These are phyloP conservation scores for Suillus clintonianus DNA, from an alignment of 768 basidiomycete species.

Conservation along the genomic window DNA sequence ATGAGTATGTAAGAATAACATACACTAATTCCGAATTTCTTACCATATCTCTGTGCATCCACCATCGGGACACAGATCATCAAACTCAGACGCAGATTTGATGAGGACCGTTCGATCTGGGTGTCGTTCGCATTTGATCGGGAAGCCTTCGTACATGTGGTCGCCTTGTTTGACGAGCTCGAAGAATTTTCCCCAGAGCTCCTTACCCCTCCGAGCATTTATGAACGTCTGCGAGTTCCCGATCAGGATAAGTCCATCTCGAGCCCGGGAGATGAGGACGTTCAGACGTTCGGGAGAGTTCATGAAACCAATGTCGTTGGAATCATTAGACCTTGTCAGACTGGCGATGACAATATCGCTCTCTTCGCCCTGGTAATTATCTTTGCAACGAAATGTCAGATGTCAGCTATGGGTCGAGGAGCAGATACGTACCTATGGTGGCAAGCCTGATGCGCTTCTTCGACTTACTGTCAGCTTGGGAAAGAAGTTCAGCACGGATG, in stretches of 20 bases:
- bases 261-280: slow-evolving; percentile 69
- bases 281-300: slow-evolving; percentile 67
- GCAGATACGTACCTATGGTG: slow-evolving; percentile 55
- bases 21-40: slow-evolving; percentile 9
- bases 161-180: slow-evolving; percentile 40
- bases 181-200: slow-evolving; percentile 55
- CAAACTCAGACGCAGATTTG: slow-evolving; percentile 48
- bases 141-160: slow-evolving; percentile 61
- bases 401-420: not conserved
- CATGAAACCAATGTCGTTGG: slow-evolving; percentile 71
- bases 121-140: slow-evolving; percentile 60
- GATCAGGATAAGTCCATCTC: slow-evolving; percentile 64
- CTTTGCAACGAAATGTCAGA: slow-evolving; percentile 30
- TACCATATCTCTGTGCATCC: slow-evolving; percentile 66
- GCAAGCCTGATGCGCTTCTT: slow-evolving; percentile 57
- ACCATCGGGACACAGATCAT: slow-evolving; percentile 55
- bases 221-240: slow-evolving; percentile 65
- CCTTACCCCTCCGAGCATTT: slow-evolving; percentile 48
- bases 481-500: slow-evolving; percentile 54
- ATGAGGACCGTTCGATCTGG: slow-evolving; percentile 41
- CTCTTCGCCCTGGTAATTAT: slow-evolving; percentile 80
- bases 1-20: not conserved
- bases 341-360: slow-evolving; percentile 66
- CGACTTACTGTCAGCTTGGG: slow-evolving; percentile 34
- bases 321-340: slow-evolving; percentile 59